Base-by-base conservation (phyloP, 768 basidiomycete genomes). In the Tylopilus vinaceipallidus region DNA sequence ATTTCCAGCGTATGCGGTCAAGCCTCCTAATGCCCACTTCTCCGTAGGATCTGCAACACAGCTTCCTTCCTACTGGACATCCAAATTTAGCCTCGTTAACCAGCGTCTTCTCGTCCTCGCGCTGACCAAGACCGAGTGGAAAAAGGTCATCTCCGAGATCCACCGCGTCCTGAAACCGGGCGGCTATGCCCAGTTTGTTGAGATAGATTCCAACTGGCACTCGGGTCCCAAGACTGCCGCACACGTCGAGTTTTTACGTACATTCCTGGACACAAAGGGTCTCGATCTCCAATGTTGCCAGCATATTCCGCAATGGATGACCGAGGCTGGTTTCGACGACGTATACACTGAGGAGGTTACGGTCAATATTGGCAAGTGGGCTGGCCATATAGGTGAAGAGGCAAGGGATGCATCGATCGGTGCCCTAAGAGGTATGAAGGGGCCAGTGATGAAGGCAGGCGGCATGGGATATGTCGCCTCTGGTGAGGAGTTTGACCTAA, bases 41-140 rank as follows among this genome's bases (percentile, higher is more conserved):
- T 55, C 58, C 16, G 43, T 55, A 2, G 41, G 47, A n/a, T 59
- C 57, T 1, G 50, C 45, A 2, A 59, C 54, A 6, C 19, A 16
- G 1, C 58, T 71, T 1, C 70, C 70, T 1, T 45, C 27, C 8
- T 58, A 64, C 24, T 70, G 67, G 70, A 42, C 59, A 8, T 56
- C 47, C 29, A 59, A 55, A 14, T 71, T 70, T 55, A 53, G 24
- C 5, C 53, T 71, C 23, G 56, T 71, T 42, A 59, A 69, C 42
- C 70, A 71, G 16, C 57, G 66, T 5, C 60, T 71, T 4, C 61
- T 70, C 14, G 52, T 66, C 13, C 55, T 56, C n/a, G 70, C 64
- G 7, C 51, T 68, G 1, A 56, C 58, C 8, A 34, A 37, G 12
- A 26, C 47, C 0, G 55, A 70, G 33, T 70, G 70, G 69, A 16